Base-by-base conservation (phyloP, 768 basidiomycete species). In the Trametes coccinea region DNA sequence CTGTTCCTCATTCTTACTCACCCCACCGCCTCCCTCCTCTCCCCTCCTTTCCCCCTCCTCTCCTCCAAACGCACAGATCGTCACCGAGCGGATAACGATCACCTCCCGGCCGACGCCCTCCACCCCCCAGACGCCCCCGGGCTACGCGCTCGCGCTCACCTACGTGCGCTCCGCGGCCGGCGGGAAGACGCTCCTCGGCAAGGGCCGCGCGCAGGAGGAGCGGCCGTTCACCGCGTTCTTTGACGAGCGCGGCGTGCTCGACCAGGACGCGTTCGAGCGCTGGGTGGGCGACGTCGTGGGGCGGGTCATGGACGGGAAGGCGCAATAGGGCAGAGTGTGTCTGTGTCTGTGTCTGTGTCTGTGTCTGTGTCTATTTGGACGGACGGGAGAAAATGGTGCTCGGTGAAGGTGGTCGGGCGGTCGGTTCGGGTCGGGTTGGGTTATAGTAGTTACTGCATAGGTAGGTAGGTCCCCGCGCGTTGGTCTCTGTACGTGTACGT, bases 11-110 rank as follows among this genome's bases (percentile, higher is more conserved):
- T 22, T 22, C 22, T 22, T 22, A 22, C 22, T 22, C 3, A n/a
- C 13, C 27, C 49, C 53, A 22, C 29, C 45, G 16, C 27, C 27
- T 14, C 34, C 51, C 44, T 41, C 49, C 51, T 31, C 39, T 29
- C 3, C n/a, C 27, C 10, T 60, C 29, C 51, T 30, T 53, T 34
- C 13, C 40, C 3, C 27, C 9, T 7, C 3, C 13, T 30, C 41
- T 6, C 46, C 47, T 34, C 27, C 30, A n/a, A n/a, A 34, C 51
- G 16, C 22, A 4, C 53, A 95, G 89, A 96, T 97, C 70, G 88
- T 95, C 49, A 93, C 92, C 2, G 95, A 98, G 72, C 86, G 89
- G 65, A 84, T 98, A 75, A 90, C 87, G 31, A 81, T 95, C 58
- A 81, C 84, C 22, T 89, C 93, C 4, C 80, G 79, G 33, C 90